Percentiles rank a stretch among this genome's conserved stretches.
Conservation (phyloP, 2,329 filamentous ascomycete genomes). For the Plectosphaerella cucumerina region DNA sequence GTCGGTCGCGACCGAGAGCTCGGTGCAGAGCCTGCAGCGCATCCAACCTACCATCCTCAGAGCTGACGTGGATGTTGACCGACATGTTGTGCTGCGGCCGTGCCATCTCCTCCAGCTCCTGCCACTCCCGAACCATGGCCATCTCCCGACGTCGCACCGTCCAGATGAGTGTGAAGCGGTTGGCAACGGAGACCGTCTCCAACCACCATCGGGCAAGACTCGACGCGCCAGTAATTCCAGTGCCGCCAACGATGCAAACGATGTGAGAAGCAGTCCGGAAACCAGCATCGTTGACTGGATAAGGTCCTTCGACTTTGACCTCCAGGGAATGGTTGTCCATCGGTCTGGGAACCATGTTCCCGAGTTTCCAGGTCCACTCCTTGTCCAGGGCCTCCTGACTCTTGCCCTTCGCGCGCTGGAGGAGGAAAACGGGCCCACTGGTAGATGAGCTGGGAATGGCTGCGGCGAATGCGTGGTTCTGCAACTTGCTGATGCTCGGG, state of each 20-base stretch:
- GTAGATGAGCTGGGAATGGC: not conserved
- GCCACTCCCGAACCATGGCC: too few species aligned
- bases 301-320: not conserved
- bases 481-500: constrained; percentile 7
- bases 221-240: constrained; percentile 2
- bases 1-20: too few species aligned
- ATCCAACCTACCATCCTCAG: too few species aligned
- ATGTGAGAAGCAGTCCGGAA: not conserved
- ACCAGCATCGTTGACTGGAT: not conserved
- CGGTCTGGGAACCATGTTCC: not conserved
- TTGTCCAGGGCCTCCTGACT: not conserved
- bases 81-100: too few species aligned
- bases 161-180: constrained; percentile 23
- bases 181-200: constrained; percentile 42
- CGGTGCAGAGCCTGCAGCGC: too few species aligned
- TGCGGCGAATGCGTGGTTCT: constrained; percentile 13
- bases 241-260: constrained; percentile 3
- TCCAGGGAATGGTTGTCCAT: not conserved
- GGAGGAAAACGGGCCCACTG: constrained; percentile 4
- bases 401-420: constrained; percentile 1
- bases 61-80: too few species aligned
- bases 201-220: constrained; percentile 4
- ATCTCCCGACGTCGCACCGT: too few species aligned
- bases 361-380: constrained; percentile 10
- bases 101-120: too few species aligned